phyloP scores from a whole-genome alignment of 1,284 basidiomycete genomes.

The Ustilago cynodontis region DNA sequence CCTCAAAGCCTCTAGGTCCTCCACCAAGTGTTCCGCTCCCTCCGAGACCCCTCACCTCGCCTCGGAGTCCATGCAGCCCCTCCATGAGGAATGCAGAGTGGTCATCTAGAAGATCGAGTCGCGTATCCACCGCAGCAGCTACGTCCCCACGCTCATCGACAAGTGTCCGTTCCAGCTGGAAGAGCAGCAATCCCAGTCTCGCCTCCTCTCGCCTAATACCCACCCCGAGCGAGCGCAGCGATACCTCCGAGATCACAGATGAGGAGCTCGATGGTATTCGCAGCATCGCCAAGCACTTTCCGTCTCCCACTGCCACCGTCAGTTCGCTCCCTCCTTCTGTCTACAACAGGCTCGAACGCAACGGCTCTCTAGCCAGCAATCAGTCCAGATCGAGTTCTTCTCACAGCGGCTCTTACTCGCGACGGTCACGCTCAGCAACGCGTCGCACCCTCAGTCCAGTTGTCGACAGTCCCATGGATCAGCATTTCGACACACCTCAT shows the following conservation, averaged over 20 bases:
- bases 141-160: constrained; percentile 20
- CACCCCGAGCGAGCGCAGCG: constrained; percentile 9
- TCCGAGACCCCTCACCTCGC: constrained; percentile 21
- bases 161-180: constrained; percentile 12
- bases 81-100: neutral
- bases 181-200: neutral
- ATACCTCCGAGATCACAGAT: constrained; percentile 16
- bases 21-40: constrained; percentile 42
- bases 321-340: neutral
- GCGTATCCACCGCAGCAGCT: constrained; percentile 15
- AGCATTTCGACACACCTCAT: neutral
- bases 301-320: constrained; percentile 18
- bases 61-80: constrained; percentile 6
- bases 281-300: constrained; percentile 28
- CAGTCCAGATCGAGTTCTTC: neutral
- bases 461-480: neutral
- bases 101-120: constrained; percentile 22
- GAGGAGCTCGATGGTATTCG: constrained; percentile 38
- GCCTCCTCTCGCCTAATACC: constrained; percentile 3
- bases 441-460: constrained; percentile 7
- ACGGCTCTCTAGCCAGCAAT: constrained; percentile 3
- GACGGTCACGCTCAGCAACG: neutral
- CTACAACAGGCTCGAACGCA: neutral
- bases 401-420: neutral
- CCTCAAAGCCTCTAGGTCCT: constrained; percentile 26